These are phyloP conservation scores for Ceratocystis papillata DNA, from an alignment of 2,329 filamentous ascomycete species.

Conservation along the genomic window DNA sequence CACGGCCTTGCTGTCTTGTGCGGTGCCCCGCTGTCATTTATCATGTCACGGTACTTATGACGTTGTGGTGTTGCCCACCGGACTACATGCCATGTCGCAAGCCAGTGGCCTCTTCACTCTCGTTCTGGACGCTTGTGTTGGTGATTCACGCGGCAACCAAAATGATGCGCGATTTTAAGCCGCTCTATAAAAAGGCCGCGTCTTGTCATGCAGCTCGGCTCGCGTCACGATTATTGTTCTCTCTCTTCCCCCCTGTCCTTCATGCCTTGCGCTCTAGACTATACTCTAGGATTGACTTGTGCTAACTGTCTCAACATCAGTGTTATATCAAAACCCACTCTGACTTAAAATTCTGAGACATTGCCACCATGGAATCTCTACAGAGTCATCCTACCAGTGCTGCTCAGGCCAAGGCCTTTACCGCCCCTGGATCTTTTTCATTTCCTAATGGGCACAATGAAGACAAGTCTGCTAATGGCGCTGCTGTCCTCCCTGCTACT, in stretches of 20 bases:
- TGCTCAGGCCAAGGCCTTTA: conserved; percentile 90
- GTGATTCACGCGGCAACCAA: background rate
- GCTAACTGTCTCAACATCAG: background rate
- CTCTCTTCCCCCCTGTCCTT: too few relatives aligned
- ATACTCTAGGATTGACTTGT: background rate
- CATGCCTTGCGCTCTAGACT: too few relatives aligned
- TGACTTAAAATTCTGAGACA: background rate
- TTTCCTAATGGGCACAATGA: conserved; percentile 78
- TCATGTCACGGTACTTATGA: too few relatives aligned
- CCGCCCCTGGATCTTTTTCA: conserved; percentile 80
- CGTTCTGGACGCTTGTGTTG: background rate
- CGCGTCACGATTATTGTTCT: background rate
- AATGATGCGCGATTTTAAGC: background rate
- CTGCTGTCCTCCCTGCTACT: conserved; percentile 77
- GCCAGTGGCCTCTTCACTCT: background rate
- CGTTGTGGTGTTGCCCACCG: too few relatives aligned
- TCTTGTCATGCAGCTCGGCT: background rate
- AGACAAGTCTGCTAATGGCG: conserved; percentile 45
- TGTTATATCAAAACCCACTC: background rate
- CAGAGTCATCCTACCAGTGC: conserved; percentile 87
- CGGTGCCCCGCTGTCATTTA: too few relatives aligned
- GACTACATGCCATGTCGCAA: too few relatives aligned
- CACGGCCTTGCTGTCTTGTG: too few relatives aligned
- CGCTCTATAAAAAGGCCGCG: background rate
- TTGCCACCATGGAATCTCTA: conserved; percentile 62